Evolutionary conservation across 2,329 filamentous ascomycete genomes (phyloP), one percentile per base, ranked within the genome.

Genomic region (Setomelanomma holmii): DNA sequence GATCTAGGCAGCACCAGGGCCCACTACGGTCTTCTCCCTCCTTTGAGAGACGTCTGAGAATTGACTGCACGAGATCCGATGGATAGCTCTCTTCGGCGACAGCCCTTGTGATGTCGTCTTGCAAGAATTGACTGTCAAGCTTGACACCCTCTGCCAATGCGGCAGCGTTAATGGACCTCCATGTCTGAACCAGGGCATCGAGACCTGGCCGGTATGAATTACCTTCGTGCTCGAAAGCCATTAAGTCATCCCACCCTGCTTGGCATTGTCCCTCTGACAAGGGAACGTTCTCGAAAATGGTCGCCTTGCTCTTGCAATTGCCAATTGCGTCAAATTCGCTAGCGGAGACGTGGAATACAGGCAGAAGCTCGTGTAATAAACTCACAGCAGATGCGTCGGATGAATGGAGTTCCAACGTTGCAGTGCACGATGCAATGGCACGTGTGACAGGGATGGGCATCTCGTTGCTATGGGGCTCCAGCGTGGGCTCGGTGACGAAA

Each of bases 231-330:
- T 84, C 79, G 68, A 86, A 86, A 23, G 80, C 83, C 60, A 81
- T 78, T 11, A 85, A 58, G 35, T 80, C 76, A 33, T 61, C 66
- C 82, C 82, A 86, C 2, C 69, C 81, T 7, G 56, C 53, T 51
- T 80, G 74, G 56, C 82, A 85, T 61, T 86, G 79, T 5, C 64
- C 75, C 14, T 77, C 61, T 16, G 82, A 85, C 17, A 84, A 67
- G 2, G 84, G 83, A 4, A 84, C 74, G 62, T 84, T 73, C 8
- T 67, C 68, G 55, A 83, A 81, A 2, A 84, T 51, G 34, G 65
- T 53, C 4, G 68, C 60, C 53, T 78, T 79, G 22, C 69, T 68
- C 21, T 53, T 56, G 45, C 64, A 61, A 43, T 69, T 69, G 67
- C 64, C 40, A 6, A 51, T 59, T 10, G 70, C 63, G 45, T 71